Conservation (phyloP, 331 rosid genomes). For the Saraca asoca region DNA sequence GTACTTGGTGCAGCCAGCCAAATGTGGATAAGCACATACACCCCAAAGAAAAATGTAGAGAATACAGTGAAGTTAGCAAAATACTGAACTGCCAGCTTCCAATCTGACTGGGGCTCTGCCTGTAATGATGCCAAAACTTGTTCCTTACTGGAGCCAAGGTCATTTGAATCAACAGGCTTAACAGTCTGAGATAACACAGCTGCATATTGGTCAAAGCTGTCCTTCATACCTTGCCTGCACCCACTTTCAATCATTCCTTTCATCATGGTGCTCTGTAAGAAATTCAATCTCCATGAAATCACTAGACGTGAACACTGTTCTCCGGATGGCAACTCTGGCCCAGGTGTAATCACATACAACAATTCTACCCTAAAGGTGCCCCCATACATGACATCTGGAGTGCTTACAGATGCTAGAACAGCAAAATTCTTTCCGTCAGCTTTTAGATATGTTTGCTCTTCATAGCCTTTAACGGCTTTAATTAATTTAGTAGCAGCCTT, state of each 20-base stretch:
- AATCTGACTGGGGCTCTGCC: slow-evolving; percentile 66
- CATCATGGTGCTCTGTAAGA: slow-evolving; percentile 96
- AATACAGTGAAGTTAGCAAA: slow-evolving; percentile 71
- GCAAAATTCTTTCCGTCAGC: slow-evolving; percentile 79
- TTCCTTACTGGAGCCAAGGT: slow-evolving; percentile 80
- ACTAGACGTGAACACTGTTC: slow-evolving; percentile 74
- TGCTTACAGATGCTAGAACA: slow-evolving; percentile 62
- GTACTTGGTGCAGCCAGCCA: slow-evolving; percentile 61
- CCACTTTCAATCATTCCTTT: slow-evolving; percentile 95
- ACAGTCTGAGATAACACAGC: slow-evolving; percentile 61
- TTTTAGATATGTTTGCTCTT: slow-evolving; percentile 81
- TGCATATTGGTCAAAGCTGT: slow-evolving; percentile 72
- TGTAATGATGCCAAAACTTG: slow-evolving; percentile 79
- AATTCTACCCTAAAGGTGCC: slow-evolving; percentile 71
- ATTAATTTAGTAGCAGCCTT: slow-evolving; percentile 74
- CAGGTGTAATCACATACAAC: slow-evolving; percentile 76
- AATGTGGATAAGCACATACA: slow-evolving; percentile 73
- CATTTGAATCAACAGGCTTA: slow-evolving; percentile 75
- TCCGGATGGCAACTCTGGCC: slow-evolving; percentile 84
- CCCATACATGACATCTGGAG: slow-evolving; percentile 93
- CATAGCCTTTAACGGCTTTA: slow-evolving; percentile 76
- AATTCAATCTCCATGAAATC: slow-evolving; percentile 86
- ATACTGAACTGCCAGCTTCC: slow-evolving; percentile 75
- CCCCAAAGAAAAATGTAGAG: slow-evolving; percentile 53
- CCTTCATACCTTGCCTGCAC: slow-evolving; percentile 90